Percentiles rank a stretch among this genome's conserved stretches.
These are phyloP conservation scores for Metarhizium album DNA, from an alignment of 2,329 filamentous ascomycete genomes.

Conservation along the genomic window DNA sequence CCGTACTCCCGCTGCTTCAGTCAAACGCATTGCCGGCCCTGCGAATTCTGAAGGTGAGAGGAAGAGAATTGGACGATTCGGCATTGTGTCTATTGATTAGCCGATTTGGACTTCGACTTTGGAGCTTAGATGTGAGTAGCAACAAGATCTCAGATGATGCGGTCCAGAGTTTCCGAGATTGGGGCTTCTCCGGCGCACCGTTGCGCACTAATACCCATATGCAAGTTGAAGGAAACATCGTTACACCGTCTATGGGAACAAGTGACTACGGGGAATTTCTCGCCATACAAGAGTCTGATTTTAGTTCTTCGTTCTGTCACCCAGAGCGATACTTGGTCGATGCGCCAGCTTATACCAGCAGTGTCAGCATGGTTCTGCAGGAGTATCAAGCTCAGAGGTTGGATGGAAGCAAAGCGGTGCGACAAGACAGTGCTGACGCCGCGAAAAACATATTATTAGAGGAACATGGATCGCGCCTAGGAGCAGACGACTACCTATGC, in stretches of 20 bases:
- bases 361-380: not conserved
- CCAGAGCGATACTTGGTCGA: slow-evolving; percentile 38
- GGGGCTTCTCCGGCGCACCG: slow-evolving; percentile 21
- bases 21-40: slow-evolving; percentile 31
- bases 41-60: slow-evolving; percentile 39
- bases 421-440: slow-evolving; percentile 19
- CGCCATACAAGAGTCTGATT: slow-evolving; percentile 35
- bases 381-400: not conserved
- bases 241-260: slow-evolving; percentile 18
- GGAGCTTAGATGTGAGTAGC: slow-evolving; percentile 44
- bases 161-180: slow-evolving; percentile 20
- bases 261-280: slow-evolving; percentile 29
- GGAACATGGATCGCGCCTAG: slow-evolving; percentile 8
- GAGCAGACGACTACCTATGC: slow-evolving; percentile 10
- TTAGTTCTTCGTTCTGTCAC: slow-evolving; percentile 33
- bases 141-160: slow-evolving; percentile 40
- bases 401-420: slow-evolving; percentile 7
- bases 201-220: slow-evolving; percentile 28
- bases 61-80: slow-evolving; percentile 34
- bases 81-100: slow-evolving; percentile 17
- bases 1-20: slow-evolving; percentile 26
- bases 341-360: slow-evolving; percentile 25
- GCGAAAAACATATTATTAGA: slow-evolving; percentile 13
- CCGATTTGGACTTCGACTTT: slow-evolving; percentile 32
- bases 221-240: slow-evolving; percentile 35